Evolutionary conservation across 805 yeast species (phyloP), one percentile per base, ranked within the genome.

Genomic region (Schwanniomyces occidentalis): DNA sequence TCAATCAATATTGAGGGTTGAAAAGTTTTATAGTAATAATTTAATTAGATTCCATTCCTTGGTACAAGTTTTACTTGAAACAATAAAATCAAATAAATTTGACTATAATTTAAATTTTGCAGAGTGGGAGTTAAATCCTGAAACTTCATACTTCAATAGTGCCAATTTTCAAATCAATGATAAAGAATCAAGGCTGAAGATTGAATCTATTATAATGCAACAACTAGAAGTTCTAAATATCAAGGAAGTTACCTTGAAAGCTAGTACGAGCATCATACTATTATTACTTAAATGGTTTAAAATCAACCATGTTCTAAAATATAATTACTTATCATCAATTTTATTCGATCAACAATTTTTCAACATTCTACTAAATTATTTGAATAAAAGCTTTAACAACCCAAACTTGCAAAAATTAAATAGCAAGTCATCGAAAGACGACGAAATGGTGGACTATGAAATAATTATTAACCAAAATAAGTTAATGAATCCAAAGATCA

Each of bases 261-360:
- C 82, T 4, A 63, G 82, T 2, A 65, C 82, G 0, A 75, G 76
- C 2, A 71, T 79, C 1, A 36, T 87, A 1, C 46, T 63, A 8
- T 47, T 76, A 14, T 52, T 93, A 14, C 53, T 82, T 21, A 75
- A 73, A 48, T 90, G 97, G 96, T 82, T 86, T 54, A 85, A 85
- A 52, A 56, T 73, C 7, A 82, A 78, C 28, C 96, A 93, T 54
- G 64, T 88, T 2, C 56, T 90, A 43, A 90, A 91, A 55, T 81
- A 73, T 54, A 95, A 88, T 54, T 85, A 82, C 48, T 62, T 91
- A 9, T 58, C 83, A 5, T 74, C 85, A 0, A 54, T 90, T 27
- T 56, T 93, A 16, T 85, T 82, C 56, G 98, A 93, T 54, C 75
- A 82, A 18, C 79, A 80, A 38, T 83, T 61, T 40, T 71, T 73